Evolutionary conservation across 345 rosid genomes (phyloP).

Genomic region (Xanthoceras sorbifolium): DNA sequence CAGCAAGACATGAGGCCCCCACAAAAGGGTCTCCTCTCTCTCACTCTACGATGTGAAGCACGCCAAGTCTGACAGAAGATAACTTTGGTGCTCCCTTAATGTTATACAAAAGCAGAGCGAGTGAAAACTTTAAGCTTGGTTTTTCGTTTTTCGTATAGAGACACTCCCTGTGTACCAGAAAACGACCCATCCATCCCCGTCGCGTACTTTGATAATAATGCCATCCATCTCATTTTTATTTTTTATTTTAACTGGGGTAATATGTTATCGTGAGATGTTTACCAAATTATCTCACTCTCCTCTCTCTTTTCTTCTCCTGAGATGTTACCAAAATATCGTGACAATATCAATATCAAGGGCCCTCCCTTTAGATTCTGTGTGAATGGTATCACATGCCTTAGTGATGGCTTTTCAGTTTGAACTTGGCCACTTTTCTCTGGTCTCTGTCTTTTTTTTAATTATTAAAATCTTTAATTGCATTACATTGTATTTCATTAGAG

Average conservation of each 20-base stretch:
- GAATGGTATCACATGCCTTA: conserved; percentile 31
- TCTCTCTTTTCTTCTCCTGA: not conserved
- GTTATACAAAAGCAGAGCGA: conserved; percentile 33
- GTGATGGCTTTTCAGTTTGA: conserved; percentile 19
- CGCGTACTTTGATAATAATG: conserved; percentile 41
- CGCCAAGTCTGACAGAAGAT: conserved; percentile 42
- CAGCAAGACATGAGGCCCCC: not conserved
- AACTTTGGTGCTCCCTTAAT: conserved; percentile 36
- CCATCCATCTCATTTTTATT: too few species aligned
- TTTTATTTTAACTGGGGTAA: too few species aligned
- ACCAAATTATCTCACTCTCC: too few species aligned
- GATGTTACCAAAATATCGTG: not conserved
- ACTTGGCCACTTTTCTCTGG: conserved; percentile 11
- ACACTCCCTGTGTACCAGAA: conserved; percentile 33
- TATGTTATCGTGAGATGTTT: too few species aligned
- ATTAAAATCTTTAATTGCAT: not conserved
- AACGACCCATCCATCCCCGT: conserved; percentile 45
- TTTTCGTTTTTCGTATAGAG: conserved; percentile 9
- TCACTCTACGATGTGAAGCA: conserved; percentile 16
- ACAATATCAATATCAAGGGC: not conserved
- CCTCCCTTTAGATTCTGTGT: conserved; percentile 5
- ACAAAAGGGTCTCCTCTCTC: not conserved
- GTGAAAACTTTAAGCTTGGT: not conserved
- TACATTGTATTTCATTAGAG: not conserved
- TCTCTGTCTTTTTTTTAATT: not conserved